Percentiles rank a stretch among this genome's conserved stretches.
phyloP scores from a whole-genome alignment of 768 basidiomycete genomes.

The Collybia mongolica region DNA sequence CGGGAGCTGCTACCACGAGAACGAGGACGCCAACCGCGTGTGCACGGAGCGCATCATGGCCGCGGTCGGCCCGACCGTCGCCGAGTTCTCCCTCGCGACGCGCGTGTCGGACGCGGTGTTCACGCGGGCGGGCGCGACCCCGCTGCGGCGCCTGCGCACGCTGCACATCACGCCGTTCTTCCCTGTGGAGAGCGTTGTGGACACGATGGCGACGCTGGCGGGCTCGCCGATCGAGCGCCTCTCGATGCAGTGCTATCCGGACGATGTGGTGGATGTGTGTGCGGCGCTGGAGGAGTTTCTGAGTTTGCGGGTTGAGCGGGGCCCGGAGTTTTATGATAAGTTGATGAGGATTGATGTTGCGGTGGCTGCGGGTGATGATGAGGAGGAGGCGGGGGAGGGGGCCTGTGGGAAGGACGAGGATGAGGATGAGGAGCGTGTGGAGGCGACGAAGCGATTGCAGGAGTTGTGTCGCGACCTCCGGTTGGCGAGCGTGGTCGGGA shows the following conservation, averaged over 20 bases:
- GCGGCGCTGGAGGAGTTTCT: conserved; percentile 56
- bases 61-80: conserved; percentile 52
- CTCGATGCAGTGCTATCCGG: conserved; percentile 58
- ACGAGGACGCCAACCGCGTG: conserved; percentile 47
- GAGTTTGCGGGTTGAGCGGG: conserved; percentile 46
- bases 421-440: conserved; percentile 34
- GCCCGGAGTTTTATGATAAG: conserved; percentile 47
- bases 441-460: conserved; percentile 47
- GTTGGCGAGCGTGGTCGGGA: conserved; percentile 35
- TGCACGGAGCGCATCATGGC: conserved; percentile 64
- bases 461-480: conserved; percentile 49
- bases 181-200: conserved; percentile 57
- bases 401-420: conserved; percentile 5
- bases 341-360: conserved; percentile 48
- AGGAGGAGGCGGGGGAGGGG: conserved; percentile 30
- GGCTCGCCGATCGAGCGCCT: conserved; percentile 59
- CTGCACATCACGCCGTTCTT: conserved; percentile 63
- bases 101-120: conserved; percentile 41
- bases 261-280: conserved; percentile 64
- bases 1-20: conserved; percentile 53
- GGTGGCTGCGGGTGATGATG: conserved; percentile 30
- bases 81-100: conserved; percentile 53
- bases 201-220: conserved; percentile 57
- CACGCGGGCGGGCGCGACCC: conserved; percentile 41
- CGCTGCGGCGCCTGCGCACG: conserved; percentile 49